These are phyloP conservation scores for Penicillium taxi DNA, from an alignment of 495 filamentous ascomycete genomes.

Conservation along the genomic window DNA sequence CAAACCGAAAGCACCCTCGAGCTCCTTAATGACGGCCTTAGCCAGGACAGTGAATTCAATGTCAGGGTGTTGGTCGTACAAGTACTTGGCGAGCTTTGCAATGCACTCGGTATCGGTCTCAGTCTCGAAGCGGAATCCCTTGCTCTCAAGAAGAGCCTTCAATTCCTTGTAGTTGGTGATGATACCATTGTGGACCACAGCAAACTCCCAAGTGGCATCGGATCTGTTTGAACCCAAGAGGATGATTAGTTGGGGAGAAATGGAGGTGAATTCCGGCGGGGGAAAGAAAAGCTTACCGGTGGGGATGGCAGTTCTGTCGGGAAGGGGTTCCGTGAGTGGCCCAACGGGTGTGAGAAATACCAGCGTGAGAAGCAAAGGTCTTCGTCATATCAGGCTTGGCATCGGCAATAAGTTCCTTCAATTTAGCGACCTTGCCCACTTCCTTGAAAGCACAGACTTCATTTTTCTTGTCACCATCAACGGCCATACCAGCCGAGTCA, in stretches of 20 bases:
- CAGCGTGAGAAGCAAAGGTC: conserved; percentile 92
- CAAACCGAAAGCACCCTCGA: conserved; percentile 94
- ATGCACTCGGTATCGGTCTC: conserved; percentile 99
- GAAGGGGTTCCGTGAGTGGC: conserved; percentile 94
- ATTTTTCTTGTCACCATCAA: conserved; percentile 98
- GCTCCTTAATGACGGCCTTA: conserved; percentile 96
- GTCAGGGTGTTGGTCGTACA: conserved; percentile 90
- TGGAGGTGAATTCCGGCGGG: neutral
- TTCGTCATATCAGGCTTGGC: conserved; percentile 76
- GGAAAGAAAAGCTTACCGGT: conserved; percentile 56
- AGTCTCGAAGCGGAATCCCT: conserved; percentile 97
- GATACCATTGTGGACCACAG: conserved; percentile 98
- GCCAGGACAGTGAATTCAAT: conserved; percentile 93
- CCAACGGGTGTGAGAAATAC: conserved; percentile 98
- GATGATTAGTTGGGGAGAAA: neutral
- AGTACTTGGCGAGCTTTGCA: conserved; percentile 95
- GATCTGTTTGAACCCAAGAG: conserved; percentile 35
- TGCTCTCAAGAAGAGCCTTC: conserved; percentile 82
- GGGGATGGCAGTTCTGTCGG: conserved; percentile 92
- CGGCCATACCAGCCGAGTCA: conserved; percentile 90
- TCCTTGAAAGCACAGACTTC: conserved; percentile 97
- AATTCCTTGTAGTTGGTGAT: conserved; percentile 99
- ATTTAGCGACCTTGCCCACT: conserved; percentile 95
- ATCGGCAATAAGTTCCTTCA: conserved; percentile 85
- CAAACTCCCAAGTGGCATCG: conserved; percentile 89